Percentiles rank a stretch among this genome's conserved stretches.
phyloP scores from a whole-genome alignment of 2,329 filamentous ascomycete genomes.

The Pseudogymnoascus sp. region DNA sequence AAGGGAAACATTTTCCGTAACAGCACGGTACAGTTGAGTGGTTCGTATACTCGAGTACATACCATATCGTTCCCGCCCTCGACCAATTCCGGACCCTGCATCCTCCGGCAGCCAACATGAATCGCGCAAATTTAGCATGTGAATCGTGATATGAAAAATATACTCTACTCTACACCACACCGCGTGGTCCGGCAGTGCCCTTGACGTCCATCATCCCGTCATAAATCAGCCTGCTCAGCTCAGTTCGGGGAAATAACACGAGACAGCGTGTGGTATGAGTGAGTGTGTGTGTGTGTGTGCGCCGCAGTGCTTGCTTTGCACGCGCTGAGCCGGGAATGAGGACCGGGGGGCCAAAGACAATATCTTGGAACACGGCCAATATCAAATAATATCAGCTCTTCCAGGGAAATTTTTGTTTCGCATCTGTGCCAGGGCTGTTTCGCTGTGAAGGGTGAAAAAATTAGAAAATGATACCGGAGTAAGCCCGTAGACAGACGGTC shows the following conservation, averaged over 20 bases:
- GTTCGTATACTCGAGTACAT: neutral
- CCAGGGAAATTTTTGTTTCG: slow-evolving; percentile 1
- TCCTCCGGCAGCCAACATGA: neutral
- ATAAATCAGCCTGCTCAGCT: neutral
- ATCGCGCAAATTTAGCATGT: slow-evolving; percentile 6
- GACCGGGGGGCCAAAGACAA: neutral
- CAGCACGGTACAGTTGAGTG: neutral
- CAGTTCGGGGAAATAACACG: neutral
- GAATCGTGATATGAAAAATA: neutral
- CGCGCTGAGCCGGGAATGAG: neutral
- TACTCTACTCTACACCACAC: neutral
- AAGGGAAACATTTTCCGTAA: neutral
- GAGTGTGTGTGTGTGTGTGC: neutral
- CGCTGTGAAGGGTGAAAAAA: neutral
- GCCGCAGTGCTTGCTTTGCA: neutral
- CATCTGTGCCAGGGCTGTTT: neutral
- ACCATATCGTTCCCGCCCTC: neutral
- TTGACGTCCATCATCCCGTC: neutral
- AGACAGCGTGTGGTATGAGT: neutral
- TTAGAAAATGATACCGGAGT: neutral
- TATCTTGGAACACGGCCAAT: neutral
- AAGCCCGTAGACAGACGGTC: neutral
- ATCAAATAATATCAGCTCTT: slow-evolving; percentile 1
- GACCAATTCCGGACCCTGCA: slow-evolving; percentile 1
- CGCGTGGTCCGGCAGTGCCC: neutral